Evolutionary conservation across 2,329 filamentous ascomycete genomes (phyloP).

Genomic region (Chrysoporthe puriensis): DNA sequence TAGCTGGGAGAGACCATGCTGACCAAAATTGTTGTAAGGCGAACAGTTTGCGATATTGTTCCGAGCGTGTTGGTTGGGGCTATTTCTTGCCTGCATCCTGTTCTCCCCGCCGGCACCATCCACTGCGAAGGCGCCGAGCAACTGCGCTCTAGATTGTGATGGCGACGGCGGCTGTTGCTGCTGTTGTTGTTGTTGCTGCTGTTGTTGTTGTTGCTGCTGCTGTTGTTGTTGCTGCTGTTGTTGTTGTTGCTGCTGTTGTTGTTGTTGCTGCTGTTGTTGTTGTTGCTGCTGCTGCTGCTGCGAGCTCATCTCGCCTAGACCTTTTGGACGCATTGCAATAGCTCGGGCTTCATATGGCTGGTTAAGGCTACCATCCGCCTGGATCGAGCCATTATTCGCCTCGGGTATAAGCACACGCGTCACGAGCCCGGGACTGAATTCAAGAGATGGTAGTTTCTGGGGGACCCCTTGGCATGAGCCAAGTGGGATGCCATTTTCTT

Average conservation of each 20-base stretch:
- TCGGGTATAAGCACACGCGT: constrained; percentile 35
- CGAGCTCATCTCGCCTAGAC: constrained; percentile 1
- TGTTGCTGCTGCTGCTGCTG: background rate
- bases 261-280: no score
- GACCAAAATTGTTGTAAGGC: constrained; percentile 14
- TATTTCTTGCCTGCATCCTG: constrained; percentile 5
- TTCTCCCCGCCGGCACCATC: constrained; percentile 12
- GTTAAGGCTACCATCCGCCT: constrained; percentile 36
- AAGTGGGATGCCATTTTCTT: constrained; percentile 20
- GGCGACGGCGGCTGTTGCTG: background rate
- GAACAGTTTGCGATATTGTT: background rate
- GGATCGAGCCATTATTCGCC: constrained; percentile 38
- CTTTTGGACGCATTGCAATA: constrained; percentile 16
- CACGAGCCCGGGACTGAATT: constrained; percentile 25
- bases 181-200: no score
- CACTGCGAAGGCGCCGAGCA: constrained; percentile 1
- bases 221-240: background rate
- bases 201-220: no score
- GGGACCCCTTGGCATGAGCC: constrained; percentile 14
- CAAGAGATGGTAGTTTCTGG: constrained; percentile 19
- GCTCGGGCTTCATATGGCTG: constrained; percentile 22
- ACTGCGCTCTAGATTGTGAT: constrained; percentile 7
- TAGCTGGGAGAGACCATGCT: constrained; percentile 34
- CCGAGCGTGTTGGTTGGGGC: background rate
- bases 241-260: no score